Percentiles rank a stretch among this genome's conserved stretches.
Conservation (phyloP, 768 basidiomycete species). For the Auriscalpium microsporum region DNA sequence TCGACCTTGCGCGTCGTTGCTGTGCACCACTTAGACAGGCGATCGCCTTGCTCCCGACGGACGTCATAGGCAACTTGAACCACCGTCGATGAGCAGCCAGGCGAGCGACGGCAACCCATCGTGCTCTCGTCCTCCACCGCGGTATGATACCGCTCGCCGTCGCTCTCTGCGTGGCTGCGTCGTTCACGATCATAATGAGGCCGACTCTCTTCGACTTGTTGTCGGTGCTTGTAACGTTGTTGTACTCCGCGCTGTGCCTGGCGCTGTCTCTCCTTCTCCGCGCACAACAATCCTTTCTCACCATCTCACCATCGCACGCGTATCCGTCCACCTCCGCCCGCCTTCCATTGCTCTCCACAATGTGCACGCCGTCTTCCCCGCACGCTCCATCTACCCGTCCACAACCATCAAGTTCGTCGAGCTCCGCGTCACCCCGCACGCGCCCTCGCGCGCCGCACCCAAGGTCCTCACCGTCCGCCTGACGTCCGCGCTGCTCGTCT, state of each 20-base stretch:
- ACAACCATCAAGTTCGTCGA: constrained; percentile 21
- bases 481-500: constrained; percentile 3
- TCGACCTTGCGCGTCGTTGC: too few species aligned
- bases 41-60: too few species aligned
- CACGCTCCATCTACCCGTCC: constrained; percentile 11
- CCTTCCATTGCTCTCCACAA: constrained; percentile 7
- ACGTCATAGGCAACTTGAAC: too few species aligned
- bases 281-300: background rate
- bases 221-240: background rate
- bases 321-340: background rate
- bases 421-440: constrained; percentile 25
- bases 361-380: constrained; percentile 15
- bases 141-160: background rate
- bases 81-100: too few species aligned
- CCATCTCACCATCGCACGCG: background rate
- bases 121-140: background rate
- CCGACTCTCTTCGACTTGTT: background rate
- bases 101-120: too few species aligned
- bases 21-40: too few species aligned
- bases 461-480: constrained; percentile 26
- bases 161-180: background rate
- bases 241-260: background rate
- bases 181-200: background rate
- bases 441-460: constrained; percentile 22
- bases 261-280: background rate